A percentile compares a stretch with the other conserved stretches of the same genome.
Conservation (phyloP, 805 yeast species). For the Ascoidea tarda region DNA sequence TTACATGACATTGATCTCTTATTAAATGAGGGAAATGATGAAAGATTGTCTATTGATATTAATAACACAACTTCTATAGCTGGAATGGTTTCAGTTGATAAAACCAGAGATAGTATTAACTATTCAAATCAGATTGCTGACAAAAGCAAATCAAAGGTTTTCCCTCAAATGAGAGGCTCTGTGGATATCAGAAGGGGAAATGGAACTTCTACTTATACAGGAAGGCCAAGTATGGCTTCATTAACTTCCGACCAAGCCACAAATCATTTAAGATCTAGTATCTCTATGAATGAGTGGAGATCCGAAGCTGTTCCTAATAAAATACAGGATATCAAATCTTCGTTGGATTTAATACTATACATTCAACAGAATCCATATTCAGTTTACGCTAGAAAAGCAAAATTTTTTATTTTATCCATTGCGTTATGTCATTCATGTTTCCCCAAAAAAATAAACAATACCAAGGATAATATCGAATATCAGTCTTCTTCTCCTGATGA, state of each 20-base stretch:
- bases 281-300: conserved; percentile 24
- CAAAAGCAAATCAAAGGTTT: too few relatives aligned
- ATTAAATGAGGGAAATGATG: conserved; percentile 15
- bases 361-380: conserved; percentile 62
- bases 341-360: conserved; percentile 53
- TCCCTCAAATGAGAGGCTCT: conserved; percentile 15
- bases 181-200: conserved; percentile 26
- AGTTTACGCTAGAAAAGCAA: conserved; percentile 55
- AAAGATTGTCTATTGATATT: conserved; percentile 3
- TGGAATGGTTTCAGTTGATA: conserved; percentile 11
- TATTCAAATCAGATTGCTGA: conserved; percentile 1
- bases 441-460: conserved; percentile 39
- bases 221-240: conserved; percentile 47
- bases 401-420: conserved; percentile 65
- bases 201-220: conserved; percentile 26
- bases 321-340: conserved; percentile 30
- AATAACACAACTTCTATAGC: neutral
- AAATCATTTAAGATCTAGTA: conserved; percentile 1
- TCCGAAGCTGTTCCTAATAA: conserved; percentile 33
- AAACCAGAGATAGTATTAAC: neutral
- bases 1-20: conserved; percentile 54
- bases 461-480: conserved; percentile 47
- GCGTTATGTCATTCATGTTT: conserved; percentile 86
- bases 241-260: conserved; percentile 11
- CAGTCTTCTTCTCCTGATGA: conserved; percentile 98